These are phyloP conservation scores for Talaromyces sp. DNA, from an alignment of 2,329 filamentous ascomycete genomes.

Conservation along the genomic window DNA sequence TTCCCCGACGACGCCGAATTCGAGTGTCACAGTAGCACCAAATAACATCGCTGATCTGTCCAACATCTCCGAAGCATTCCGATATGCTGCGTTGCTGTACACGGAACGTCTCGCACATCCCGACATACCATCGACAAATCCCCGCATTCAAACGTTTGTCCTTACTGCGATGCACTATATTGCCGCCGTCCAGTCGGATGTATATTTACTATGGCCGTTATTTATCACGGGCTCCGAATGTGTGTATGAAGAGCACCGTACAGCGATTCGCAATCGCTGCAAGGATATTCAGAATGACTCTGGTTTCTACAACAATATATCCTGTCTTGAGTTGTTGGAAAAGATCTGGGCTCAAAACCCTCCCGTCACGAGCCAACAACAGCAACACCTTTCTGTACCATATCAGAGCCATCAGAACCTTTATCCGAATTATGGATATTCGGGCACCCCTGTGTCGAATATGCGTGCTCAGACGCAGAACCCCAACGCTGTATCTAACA, in stretches of 20 bases:
- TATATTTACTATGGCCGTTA: conserved; percentile 89
- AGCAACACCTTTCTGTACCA: conserved; percentile 21
- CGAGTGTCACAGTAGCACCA: conserved; percentile 42
- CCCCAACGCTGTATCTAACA: neutral
- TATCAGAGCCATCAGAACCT: conserved; percentile 21
- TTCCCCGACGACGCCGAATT: conserved; percentile 24
- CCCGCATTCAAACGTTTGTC: conserved; percentile 79
- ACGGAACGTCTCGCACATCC: conserved; percentile 82
- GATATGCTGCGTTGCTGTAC: conserved; percentile 83
- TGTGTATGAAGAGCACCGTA: conserved; percentile 73
- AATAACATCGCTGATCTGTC: conserved; percentile 70
- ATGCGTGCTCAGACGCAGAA: conserved; percentile 9
- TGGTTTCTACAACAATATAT: conserved; percentile 90
- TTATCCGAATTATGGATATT: conserved; percentile 2
- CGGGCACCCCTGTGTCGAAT: conserved; percentile 16
- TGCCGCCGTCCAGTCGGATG: conserved; percentile 73
- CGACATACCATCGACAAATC: conserved; percentile 66
- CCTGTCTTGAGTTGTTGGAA: conserved; percentile 80
- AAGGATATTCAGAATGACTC: conserved; percentile 82
- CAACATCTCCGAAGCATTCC: conserved; percentile 85
- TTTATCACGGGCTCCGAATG: conserved; percentile 90
- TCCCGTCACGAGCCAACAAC: conserved; percentile 3
- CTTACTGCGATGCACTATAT: conserved; percentile 80
- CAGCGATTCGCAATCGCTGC: conserved; percentile 74
- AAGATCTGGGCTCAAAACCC: conserved; percentile 65